phyloP scores from a whole-genome alignment of 1,284 basidiomycete genomes.

The Ustilago shanxiensis region DNA sequence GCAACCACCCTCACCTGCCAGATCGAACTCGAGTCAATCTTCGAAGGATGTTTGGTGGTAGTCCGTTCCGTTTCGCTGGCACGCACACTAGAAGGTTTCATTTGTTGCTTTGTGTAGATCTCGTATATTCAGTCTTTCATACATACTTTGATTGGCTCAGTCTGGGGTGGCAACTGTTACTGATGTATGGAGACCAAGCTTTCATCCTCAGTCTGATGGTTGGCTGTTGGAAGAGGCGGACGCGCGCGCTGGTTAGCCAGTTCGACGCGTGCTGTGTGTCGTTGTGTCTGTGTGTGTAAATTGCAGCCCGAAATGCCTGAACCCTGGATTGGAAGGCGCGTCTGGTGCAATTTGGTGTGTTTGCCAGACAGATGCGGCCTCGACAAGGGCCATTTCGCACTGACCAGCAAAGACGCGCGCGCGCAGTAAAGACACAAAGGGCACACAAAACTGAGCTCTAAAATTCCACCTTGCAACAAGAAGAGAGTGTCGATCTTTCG shows the following conservation, averaged over 20 bases:
- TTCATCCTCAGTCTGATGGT: background rate
- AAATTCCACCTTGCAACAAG: background rate
- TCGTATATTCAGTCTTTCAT: too few species aligned
- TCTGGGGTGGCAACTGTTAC: background rate
- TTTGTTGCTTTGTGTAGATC: background rate
- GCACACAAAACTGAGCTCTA: constrained; percentile 28
- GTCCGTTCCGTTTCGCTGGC: too few species aligned
- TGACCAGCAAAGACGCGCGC: background rate
- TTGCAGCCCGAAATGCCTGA: background rate
- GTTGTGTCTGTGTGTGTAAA: constrained; percentile 7
- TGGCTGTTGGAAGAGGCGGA: background rate
- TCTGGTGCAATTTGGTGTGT: too few species aligned
- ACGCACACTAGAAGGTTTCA: too few species aligned
- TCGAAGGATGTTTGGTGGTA: constrained; percentile 41
- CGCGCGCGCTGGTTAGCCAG: background rate
- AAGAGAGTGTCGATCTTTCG: constrained; percentile 4
- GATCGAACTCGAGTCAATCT: constrained; percentile 17
- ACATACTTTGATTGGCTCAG: background rate
- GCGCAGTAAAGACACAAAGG: constrained; percentile 6
- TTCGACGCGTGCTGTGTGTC: constrained; percentile 14
- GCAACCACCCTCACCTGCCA: constrained; percentile 24
- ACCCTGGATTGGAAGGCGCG: too few species aligned
- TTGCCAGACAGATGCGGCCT: too few species aligned
- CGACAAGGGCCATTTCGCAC: constrained; percentile 5
- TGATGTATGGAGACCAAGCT: background rate